These are phyloP conservation scores for Leccinum variicolor DNA, from an alignment of 768 basidiomycete species.

Conservation along the genomic window DNA sequence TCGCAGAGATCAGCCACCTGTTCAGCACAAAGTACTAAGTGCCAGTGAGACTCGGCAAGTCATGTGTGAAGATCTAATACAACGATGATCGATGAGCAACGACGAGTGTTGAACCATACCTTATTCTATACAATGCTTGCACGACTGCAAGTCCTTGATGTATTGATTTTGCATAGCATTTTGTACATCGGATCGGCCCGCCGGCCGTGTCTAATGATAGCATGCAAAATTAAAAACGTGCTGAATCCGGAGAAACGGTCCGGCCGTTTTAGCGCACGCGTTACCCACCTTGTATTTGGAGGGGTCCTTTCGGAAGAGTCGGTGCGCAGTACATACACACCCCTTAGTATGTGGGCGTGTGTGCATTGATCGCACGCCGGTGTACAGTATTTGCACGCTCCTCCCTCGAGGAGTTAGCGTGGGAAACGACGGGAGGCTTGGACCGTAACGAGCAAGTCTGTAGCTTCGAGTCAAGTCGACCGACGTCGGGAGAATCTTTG, in stretches of 20 bases:
- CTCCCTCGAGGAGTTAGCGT: not conserved
- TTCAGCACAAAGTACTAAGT: no score
- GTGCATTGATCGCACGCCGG: not conserved
- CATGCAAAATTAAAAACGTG: not conserved
- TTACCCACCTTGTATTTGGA: no score
- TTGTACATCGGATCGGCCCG: not conserved
- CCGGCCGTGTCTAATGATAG: not conserved
- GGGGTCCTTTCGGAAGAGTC: not conserved
- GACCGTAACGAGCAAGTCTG: no score
- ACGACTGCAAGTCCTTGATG: no score
- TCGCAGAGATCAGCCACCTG: no score
- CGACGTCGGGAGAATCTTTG: not conserved
- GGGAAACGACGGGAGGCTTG: not conserved
- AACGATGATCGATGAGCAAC: no score
- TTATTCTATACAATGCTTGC: no score
- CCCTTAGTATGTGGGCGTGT: not conserved
- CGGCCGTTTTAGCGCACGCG: not conserved
- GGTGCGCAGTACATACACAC: not conserved
- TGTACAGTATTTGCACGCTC: not conserved
- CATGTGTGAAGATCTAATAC: no score
- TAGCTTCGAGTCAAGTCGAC: not conserved
- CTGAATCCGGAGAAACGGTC: not conserved
- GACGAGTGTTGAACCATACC: no score
- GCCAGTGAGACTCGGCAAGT: no score
- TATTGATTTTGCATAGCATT: no score